Evolutionary conservation across 78 protist genomes (phyloP).

Genomic region (Polysphondylium violaceum): DNA sequence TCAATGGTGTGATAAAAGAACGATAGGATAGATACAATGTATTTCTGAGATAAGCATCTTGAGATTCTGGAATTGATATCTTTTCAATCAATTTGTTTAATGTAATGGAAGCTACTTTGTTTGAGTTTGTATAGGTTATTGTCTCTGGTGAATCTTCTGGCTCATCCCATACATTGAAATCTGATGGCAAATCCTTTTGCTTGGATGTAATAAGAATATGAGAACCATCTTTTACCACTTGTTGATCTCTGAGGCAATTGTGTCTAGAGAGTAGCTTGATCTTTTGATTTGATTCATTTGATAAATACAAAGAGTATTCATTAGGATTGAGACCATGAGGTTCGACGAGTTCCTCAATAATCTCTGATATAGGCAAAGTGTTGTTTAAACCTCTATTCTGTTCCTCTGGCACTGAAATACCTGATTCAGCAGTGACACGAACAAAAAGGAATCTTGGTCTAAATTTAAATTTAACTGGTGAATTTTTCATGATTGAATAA

Average conservation of each 20-base stretch:
- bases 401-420: neutral
- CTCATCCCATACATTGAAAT: conserved; percentile 50
- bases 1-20: conserved; percentile 16
- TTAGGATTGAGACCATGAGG: neutral
- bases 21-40: conserved; percentile 2
- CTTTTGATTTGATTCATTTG: neutral
- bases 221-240: conserved; percentile 9
- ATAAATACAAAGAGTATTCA: conserved; percentile 7
- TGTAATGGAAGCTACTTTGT: neutral
- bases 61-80: conserved; percentile 16
- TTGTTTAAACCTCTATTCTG: neutral
- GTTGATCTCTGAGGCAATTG: conserved; percentile 18
- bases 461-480: conserved; percentile 26
- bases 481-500: neutral
- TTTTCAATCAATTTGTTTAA: conserved; percentile 22
- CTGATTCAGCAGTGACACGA: neutral
- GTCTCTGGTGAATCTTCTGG: conserved; percentile 24
- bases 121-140: neutral
- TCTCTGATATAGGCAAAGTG: conserved; percentile 8
- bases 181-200: conserved; percentile 42
- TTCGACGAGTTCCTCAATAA: conserved; percentile 8
- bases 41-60: neutral
- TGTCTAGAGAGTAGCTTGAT: conserved; percentile 27
- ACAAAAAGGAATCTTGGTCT: conserved; percentile 15
- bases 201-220: conserved; percentile 11